Percentiles rank a stretch among this genome's conserved stretches.
Evolutionary conservation across 306 rosid species (phyloP).

Genomic region (Fragaria vesca): DNA sequence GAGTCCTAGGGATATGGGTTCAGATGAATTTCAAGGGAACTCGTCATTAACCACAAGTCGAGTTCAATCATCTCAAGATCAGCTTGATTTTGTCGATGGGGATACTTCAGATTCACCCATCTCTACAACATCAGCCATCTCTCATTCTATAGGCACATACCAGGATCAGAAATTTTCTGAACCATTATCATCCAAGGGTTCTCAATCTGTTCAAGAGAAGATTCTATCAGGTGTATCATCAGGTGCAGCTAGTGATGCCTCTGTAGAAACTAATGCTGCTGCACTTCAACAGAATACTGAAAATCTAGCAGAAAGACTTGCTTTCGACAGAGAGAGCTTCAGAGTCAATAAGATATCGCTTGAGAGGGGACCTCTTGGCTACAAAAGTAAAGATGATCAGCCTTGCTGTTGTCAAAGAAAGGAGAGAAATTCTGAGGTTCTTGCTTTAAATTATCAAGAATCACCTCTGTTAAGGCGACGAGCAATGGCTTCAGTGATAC

Average conservation of each 20-base stretch:
- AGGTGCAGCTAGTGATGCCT: slow-evolving; percentile 32
- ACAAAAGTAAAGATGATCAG: slow-evolving; percentile 29
- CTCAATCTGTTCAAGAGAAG: slow-evolving; percentile 31
- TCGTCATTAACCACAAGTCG: slow-evolving; percentile 55
- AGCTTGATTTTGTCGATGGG: slow-evolving; percentile 49
- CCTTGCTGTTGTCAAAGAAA: slow-evolving; percentile 62
- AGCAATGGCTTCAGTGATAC: slow-evolving; percentile 22
- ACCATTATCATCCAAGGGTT: slow-evolving; percentile 27
- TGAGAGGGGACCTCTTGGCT: slow-evolving; percentile 35
- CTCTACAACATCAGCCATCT: slow-evolving; percentile 49
- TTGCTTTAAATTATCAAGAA: slow-evolving; percentile 38
- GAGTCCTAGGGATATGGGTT: slow-evolving; percentile 53
- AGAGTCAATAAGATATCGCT: slow-evolving; percentile 25
- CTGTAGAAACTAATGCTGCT: slow-evolving; percentile 27
- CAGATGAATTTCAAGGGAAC: slow-evolving; percentile 55
- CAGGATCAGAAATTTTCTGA: slow-evolving; percentile 27
- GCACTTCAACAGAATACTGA: slow-evolving; percentile 17
- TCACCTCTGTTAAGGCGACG: slow-evolving; percentile 38
- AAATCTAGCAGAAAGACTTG: slow-evolving; percentile 20
- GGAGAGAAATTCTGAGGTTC: slow-evolving; percentile 40
- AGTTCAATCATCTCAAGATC: slow-evolving; percentile 52
- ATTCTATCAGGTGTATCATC: slow-evolving; percentile 21
- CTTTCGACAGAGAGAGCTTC: slow-evolving; percentile 31
- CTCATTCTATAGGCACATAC: slow-evolving; percentile 36
- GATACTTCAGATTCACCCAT: slow-evolving; percentile 55